A percentile compares a stretch with the other conserved stretches of the same genome.
Evolutionary conservation across 129 eudicot species (phyloP).

Genomic region (Artemisia tridentata): DNA sequence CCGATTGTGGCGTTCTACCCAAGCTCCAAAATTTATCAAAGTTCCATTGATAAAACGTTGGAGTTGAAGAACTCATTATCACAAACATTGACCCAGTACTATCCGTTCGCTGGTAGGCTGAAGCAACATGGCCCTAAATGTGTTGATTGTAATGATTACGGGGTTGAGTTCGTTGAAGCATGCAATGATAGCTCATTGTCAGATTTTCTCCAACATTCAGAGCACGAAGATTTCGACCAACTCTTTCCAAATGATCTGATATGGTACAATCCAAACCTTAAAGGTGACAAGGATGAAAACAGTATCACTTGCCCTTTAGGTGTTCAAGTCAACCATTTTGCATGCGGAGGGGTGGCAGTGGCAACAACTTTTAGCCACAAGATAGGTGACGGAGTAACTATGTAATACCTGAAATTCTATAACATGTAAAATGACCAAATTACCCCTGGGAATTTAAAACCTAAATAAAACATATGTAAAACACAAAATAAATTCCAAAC

Average conservation of each 20-base stretch:
- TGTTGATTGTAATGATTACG: conserved; percentile 27
- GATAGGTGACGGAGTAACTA: neutral
- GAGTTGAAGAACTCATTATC: conserved; percentile 19
- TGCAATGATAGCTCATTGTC: neutral
- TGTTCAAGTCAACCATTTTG: neutral
- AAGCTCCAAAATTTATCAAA: too few relatives aligned
- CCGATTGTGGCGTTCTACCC: too few relatives aligned
- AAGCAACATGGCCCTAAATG: neutral
- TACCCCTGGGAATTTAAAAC: too few relatives aligned
- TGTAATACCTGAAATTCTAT: too few relatives aligned
- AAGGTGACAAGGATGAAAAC: conserved; percentile 12
- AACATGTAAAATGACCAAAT: too few relatives aligned
- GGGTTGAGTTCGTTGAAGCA: neutral
- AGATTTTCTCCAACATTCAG: neutral
- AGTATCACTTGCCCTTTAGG: neutral
- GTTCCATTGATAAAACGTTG: neutral
- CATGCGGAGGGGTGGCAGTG: conserved; percentile 7
- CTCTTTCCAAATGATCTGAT: conserved; percentile 6
- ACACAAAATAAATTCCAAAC: too few relatives aligned
- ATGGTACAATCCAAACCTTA: conserved; percentile 5
- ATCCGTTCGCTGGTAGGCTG: conserved; percentile 32
- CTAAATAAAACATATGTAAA: too few relatives aligned
- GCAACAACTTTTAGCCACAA: neutral
- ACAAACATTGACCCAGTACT: conserved; percentile 5
- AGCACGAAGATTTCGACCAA: neutral